A percentile compares a stretch with the other conserved stretches of the same genome.
phyloP scores from a whole-genome alignment of 306 rosid genomes.

The Cucurbita pepo region DNA sequence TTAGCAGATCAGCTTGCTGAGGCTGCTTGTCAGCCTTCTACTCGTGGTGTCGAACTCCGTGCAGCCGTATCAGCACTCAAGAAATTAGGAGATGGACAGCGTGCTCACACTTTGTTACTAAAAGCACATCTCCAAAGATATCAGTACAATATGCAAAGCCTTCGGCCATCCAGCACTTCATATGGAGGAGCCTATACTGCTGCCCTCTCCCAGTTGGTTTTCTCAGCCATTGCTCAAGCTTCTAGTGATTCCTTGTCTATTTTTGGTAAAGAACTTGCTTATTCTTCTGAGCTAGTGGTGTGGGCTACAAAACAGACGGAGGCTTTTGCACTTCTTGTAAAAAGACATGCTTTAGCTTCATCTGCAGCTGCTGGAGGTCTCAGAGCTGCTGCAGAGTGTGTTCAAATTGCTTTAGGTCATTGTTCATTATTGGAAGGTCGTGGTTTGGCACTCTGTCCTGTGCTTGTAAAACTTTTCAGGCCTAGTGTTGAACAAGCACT shows the following conservation, averaged over 20 bases:
- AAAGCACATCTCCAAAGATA: constrained; percentile 82
- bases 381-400: constrained; percentile 99
- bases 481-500: constrained; percentile 98
- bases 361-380: constrained; percentile 99
- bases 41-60: constrained; percentile 86
- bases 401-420: constrained; percentile 98
- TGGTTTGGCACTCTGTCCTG: constrained; percentile 89
- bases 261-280: constrained; percentile 77
- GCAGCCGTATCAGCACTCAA: constrained; percentile 81
- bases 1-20: constrained; percentile 97
- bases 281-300: constrained; percentile 87
- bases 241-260: constrained; percentile 70
- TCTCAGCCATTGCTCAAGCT: constrained; percentile 96
- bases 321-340: constrained; percentile 68
- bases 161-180: constrained; percentile 92
- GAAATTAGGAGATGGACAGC: constrained; percentile 88
- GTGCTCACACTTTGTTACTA: constrained; percentile 78
- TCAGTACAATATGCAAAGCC: constrained; percentile 84
- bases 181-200: constrained; percentile 99
- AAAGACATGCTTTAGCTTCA: constrained; percentile 93
- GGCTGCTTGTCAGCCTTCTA: constrained; percentile 99
- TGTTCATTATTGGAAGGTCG: constrained; percentile 90
- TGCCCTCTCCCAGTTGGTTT: constrained; percentile 88
- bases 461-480: constrained; percentile 83
- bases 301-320: constrained; percentile 95